These are phyloP conservation scores for Septoria petroselini DNA, from an alignment of 2,329 filamentous ascomycete species.

Conservation along the genomic window DNA sequence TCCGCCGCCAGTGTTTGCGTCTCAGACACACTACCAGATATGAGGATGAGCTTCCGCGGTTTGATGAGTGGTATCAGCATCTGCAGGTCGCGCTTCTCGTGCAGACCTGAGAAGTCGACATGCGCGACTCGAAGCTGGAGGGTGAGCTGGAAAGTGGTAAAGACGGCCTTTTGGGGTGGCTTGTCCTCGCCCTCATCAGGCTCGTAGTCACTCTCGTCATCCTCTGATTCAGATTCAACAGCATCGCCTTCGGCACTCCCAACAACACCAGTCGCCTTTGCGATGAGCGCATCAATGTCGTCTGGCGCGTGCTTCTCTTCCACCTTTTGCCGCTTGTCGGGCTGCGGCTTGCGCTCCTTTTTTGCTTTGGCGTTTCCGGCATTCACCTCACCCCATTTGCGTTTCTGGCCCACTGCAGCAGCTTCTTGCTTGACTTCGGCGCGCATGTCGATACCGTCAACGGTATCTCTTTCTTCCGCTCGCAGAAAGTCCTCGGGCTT, in stretches of 20 bases:
- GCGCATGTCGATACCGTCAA: slow-evolving; percentile 62
- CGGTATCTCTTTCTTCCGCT: slow-evolving; percentile 82
- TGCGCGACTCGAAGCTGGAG: slow-evolving; percentile 76
- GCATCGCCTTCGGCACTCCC: slow-evolving; percentile 11
- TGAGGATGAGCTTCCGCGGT: slow-evolving; percentile 90
- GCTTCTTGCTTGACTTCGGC: slow-evolving; percentile 50
- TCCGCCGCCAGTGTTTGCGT: slow-evolving; percentile 75
- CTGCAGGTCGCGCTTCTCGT: slow-evolving; percentile 88
- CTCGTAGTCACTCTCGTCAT: slow-evolving; percentile 52
- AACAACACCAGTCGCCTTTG: slow-evolving; percentile 32
- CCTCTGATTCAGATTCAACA: slow-evolving; percentile 27
- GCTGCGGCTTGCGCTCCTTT: slow-evolving; percentile 54
- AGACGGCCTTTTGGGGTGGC: slow-evolving; percentile 73
- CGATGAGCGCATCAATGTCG: slow-evolving; percentile 39
- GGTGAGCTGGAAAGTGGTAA: slow-evolving; percentile 60
- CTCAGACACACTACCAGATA: slow-evolving; percentile 75
- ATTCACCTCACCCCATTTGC: slow-evolving; percentile 78
- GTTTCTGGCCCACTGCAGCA: slow-evolving; percentile 73
- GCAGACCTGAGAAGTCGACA: slow-evolving; percentile 87
- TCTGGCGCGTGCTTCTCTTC: slow-evolving; percentile 31
- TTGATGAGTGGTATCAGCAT: slow-evolving; percentile 94
- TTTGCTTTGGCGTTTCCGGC: slow-evolving; percentile 52
- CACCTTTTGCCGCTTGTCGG: slow-evolving; percentile 23
- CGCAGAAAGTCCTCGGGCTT: slow-evolving; percentile 89
- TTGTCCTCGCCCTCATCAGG: slow-evolving; percentile 48